Evolutionary conservation across 2,329 filamentous ascomycete species (phyloP).

Genomic region (Sporothrix globosa): DNA sequence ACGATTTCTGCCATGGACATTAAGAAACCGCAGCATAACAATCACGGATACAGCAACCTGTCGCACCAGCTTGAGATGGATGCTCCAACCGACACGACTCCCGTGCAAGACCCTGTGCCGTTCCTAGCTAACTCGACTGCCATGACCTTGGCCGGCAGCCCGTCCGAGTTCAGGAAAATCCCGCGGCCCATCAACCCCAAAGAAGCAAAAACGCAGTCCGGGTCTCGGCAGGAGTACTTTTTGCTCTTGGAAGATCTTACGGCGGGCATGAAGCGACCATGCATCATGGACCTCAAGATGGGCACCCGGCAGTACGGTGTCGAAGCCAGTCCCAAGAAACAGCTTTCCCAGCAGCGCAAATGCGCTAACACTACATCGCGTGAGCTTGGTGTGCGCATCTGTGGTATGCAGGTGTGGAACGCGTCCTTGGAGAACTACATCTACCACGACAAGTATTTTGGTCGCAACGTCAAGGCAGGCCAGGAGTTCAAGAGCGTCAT

Average conservation of each 20-base stretch:
- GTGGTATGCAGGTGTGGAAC: slow-evolving; percentile 96
- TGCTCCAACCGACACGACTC: slow-evolving; percentile 19
- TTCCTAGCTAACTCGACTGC: slow-evolving; percentile 38
- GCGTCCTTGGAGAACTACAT: slow-evolving; percentile 78
- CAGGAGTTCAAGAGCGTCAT: slow-evolving; percentile 86
- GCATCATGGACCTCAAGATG: slow-evolving; percentile 98
- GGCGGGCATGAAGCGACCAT: slow-evolving; percentile 92
- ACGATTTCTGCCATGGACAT: slow-evolving; percentile 35
- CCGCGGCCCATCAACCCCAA: slow-evolving; percentile 73
- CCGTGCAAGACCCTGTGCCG: slow-evolving; percentile 18
- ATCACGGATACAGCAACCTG: slow-evolving; percentile 15
- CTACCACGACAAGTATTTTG: slow-evolving; percentile 99
- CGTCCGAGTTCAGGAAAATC: slow-evolving; percentile 51
- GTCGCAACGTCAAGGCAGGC: slow-evolving; percentile 83
- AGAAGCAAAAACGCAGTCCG: slow-evolving; percentile 67
- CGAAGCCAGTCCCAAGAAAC: slow-evolving; percentile 88
- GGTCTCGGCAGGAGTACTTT: slow-evolving; percentile 83
- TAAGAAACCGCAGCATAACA: slow-evolving; percentile 24
- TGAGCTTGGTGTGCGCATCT: slow-evolving; percentile 88
- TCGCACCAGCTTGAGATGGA: neutral
- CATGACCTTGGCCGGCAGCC: slow-evolving; percentile 41
- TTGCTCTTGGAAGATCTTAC: slow-evolving; percentile 92
- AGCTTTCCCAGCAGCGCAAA: slow-evolving; percentile 88
- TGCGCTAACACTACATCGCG: slow-evolving; percentile 90
- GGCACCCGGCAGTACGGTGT: slow-evolving; percentile 95